Percentiles rank a stretch among this genome's conserved stretches.
Conservation (phyloP, 768 basidiomycete genomes). For the Leucocoprinus sp. region DNA sequence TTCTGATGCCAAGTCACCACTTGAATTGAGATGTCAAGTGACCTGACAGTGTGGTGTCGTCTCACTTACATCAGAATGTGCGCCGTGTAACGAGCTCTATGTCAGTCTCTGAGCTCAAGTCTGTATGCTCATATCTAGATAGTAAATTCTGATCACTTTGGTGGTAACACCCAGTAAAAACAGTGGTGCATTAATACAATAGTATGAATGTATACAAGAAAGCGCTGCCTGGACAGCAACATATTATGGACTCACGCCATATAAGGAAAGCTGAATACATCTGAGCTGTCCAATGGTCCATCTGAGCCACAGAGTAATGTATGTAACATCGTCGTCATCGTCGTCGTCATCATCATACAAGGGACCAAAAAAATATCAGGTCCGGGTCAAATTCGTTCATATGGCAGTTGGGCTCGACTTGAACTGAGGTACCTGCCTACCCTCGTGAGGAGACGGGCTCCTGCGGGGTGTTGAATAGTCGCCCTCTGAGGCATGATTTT, state of each 20-base stretch:
- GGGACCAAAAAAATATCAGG: constrained; percentile 5
- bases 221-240: neutral
- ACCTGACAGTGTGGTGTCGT: no score
- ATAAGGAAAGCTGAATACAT: neutral
- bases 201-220: no score
- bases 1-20: no score
- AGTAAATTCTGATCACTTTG: no score
- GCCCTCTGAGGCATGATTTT: constrained; percentile 5
- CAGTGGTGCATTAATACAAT: no score
- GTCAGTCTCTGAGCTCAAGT: no score
- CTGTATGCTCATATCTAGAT: no score
- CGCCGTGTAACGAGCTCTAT: no score
- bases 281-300: neutral
- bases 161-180: no score
- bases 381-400: neutral
- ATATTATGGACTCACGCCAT: neutral
- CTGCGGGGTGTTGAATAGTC: neutral
- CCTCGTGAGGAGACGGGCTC: constrained; percentile 1
- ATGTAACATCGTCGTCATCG: constrained; percentile 1
- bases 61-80: no score
- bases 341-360: constrained; percentile 3
- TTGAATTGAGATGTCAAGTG: no score
- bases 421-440: constrained; percentile 9
- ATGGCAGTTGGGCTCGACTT: constrained; percentile 14
- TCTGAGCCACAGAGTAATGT: neutral